A percentile compares a stretch with the other conserved stretches of the same genome.
phyloP scores from a whole-genome alignment of 257 asterid species.

The Rubia yunnanensis region DNA sequence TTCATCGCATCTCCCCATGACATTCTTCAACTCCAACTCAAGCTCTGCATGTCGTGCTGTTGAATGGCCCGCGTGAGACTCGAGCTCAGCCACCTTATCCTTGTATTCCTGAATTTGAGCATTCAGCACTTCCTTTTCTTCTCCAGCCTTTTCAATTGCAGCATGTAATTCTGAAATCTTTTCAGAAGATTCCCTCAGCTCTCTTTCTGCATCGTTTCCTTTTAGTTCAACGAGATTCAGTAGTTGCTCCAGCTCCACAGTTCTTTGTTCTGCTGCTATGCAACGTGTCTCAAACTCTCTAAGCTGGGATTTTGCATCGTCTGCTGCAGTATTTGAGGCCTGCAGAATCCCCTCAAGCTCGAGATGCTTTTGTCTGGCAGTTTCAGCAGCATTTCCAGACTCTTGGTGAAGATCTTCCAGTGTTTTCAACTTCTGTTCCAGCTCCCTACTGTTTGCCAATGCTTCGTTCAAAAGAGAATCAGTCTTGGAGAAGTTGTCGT shows the following conservation, averaged over 20 bases:
- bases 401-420: constrained; percentile 64
- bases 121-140: constrained; percentile 47
- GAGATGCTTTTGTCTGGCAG: constrained; percentile 39
- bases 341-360: constrained; percentile 53
- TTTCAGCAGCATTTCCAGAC: constrained; percentile 39
- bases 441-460: constrained; percentile 52
- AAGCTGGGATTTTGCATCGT: constrained; percentile 50
- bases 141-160: constrained; percentile 34
- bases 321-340: constrained; percentile 39
- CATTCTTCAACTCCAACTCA: constrained; percentile 55
- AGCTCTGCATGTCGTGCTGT: constrained; percentile 47
- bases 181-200: constrained; percentile 40
- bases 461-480: constrained; percentile 77
- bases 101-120: constrained; percentile 43
- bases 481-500: constrained; percentile 59
- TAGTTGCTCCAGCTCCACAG: constrained; percentile 56
- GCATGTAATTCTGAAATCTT: constrained; percentile 43
- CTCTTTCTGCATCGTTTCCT: constrained; percentile 50
- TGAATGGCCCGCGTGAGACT: constrained; percentile 43
- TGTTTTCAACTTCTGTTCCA: constrained; percentile 59
- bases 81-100: constrained; percentile 39
- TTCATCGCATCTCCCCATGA: constrained; percentile 40
- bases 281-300: constrained; percentile 43
- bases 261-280: constrained; percentile 55
- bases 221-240: constrained; percentile 46